phyloP scores from a whole-genome alignment of 164 flowering plant species.

The Stephania cephalantha region DNA sequence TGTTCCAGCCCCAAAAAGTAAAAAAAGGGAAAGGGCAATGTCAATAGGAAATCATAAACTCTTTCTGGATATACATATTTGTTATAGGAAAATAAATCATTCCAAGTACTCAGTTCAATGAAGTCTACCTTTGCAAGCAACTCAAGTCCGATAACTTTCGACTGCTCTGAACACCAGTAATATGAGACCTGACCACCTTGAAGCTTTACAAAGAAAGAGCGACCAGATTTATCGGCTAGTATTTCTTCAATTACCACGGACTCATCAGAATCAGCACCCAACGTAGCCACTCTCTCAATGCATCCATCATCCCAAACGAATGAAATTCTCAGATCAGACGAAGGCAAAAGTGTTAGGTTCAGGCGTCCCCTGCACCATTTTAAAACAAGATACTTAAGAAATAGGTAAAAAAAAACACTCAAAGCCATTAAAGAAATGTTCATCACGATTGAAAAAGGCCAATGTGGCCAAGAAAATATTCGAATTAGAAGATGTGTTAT shows the following conservation, averaged over 20 bases:
- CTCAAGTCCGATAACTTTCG: slow-evolving; percentile 62
- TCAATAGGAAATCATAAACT: not conserved
- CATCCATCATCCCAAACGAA: slow-evolving; percentile 57
- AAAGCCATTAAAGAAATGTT: not conserved
- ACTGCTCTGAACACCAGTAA: slow-evolving; percentile 92
- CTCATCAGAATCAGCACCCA: slow-evolving; percentile 21
- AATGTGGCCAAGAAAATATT: no score
- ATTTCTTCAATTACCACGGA: slow-evolving; percentile 55
- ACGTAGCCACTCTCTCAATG: slow-evolving; percentile 10
- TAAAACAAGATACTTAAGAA: not conserved
- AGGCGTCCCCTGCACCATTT: slow-evolving; percentile 66
- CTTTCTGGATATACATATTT: no score
- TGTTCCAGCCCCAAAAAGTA: slow-evolving; percentile 16
- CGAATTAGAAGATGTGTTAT: no score
- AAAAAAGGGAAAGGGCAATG: not conserved
- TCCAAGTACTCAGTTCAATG: not conserved
- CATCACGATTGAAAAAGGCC: not conserved
- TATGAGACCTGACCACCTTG: slow-evolving; percentile 38
- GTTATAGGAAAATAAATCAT: no score
- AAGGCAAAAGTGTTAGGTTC: slow-evolving; percentile 66
- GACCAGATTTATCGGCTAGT: slow-evolving; percentile 63
- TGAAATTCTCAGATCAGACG: slow-evolving; percentile 76
- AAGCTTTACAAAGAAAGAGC: slow-evolving; percentile 58
- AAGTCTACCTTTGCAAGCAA: slow-evolving; percentile 63
- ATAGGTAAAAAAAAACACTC: not conserved